Evolutionary conservation across 2,329 filamentous ascomycete genomes (phyloP), one percentile per base, ranked within the genome.

Genomic region (Beauveria caledonica): DNA sequence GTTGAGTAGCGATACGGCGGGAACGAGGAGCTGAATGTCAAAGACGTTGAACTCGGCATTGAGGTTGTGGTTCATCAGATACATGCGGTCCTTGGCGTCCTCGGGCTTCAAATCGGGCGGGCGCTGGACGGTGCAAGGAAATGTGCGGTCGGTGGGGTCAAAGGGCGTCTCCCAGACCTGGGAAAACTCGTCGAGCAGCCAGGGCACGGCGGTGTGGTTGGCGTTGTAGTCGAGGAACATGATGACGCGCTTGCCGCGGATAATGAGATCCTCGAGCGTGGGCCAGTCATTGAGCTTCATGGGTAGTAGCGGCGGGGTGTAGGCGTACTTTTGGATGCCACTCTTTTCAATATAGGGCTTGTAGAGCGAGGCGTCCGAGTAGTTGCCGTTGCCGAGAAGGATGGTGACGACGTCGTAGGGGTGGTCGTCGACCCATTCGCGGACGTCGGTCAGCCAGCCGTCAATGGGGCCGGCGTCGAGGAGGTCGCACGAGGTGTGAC

Each of bases 121-220:
- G 0, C 92, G 86, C 69, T 96, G 84, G 42, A 86, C 79, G 0
- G 77, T 86, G 75, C 92, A 97, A 0, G 92, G 91, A 71, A 96
- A 96, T 0, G 72, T 71, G 53, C 74, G 74, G 69, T 85, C 71
- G 17, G 73, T 69, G 3, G 85, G 91, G 58, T 91, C 89, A 70
- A 96, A 97, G 0, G 90, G 89, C 1, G 92, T 93, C 76, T 97
- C 90, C 89, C 90, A 96, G 75, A 95, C 82, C 69, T 96, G 89
- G 6, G 83, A 83, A 76, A 96, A 97, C 73, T 97, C 81, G 71
- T 96, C 90, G 45, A 96, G 79, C 46, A 96, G 81, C 84, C 90
- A 97, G 0, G 92, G 91, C 19, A 90, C 87, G 21, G 80, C 79
- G 1, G 79, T 83, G 73, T 95, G 89, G 71, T 96, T 86, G 65